Conservation (phyloP, 345 rosid species). For the Gynandropsis gynandra region DNA sequence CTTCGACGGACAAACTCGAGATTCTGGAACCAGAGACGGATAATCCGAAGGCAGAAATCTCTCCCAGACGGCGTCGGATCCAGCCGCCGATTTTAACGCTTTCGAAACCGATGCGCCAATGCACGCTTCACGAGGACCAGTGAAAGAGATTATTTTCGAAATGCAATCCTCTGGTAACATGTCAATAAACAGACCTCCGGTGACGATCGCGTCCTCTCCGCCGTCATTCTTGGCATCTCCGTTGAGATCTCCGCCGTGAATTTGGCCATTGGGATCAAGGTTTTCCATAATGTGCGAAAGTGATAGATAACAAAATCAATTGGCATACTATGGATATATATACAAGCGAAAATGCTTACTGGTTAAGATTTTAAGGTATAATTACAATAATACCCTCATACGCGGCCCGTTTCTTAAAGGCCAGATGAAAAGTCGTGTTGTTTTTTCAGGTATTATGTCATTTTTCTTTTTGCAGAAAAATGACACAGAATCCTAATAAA, state of each 20-base stretch:
- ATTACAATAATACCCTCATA: too few species aligned
- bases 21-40: constrained; percentile 12
- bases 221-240: neutral
- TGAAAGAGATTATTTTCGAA: constrained; percentile 34
- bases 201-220: constrained; percentile 3
- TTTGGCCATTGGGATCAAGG: constrained; percentile 1
- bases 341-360: too few species aligned
- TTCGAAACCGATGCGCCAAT: constrained; percentile 33
- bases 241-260: neutral
- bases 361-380: too few species aligned
- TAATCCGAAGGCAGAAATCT: constrained; percentile 41
- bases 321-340: too few species aligned
- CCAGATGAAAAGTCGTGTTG: too few species aligned
- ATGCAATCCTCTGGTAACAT: constrained; percentile 32
- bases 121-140: constrained; percentile 38
- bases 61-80: constrained; percentile 46
- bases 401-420: too few species aligned
- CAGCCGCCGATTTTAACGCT: constrained; percentile 30
- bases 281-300: neutral
- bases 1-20: constrained; percentile 22
- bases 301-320: too few species aligned
- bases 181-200: neutral
- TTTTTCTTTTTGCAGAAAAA: too few species aligned
- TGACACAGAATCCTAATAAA: too few species aligned
- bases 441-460: too few species aligned